phyloP scores from a whole-genome alignment of 176 grass and related monocot species.

The Elaeis guineensis region DNA sequence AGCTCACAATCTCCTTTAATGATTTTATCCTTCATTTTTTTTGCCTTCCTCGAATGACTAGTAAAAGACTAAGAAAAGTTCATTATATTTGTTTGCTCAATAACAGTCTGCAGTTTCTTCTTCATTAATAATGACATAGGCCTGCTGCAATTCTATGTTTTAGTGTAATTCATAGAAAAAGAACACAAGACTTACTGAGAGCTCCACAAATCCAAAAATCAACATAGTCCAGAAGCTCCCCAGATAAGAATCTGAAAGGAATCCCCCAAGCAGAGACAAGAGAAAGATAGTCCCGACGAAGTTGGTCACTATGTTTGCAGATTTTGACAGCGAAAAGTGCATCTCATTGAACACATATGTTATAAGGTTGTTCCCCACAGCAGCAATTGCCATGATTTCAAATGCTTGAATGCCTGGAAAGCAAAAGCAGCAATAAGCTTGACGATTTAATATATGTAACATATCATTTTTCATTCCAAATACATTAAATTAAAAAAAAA shows the following conservation, averaged over 20 bases:
- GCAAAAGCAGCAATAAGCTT: not conserved
- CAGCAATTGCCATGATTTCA: conserved; percentile 97
- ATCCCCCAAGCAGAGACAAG: conserved; percentile 72
- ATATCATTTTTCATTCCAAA: too few species aligned
- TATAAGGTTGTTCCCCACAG: conserved; percentile 96
- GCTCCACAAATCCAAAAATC: conserved; percentile 95
- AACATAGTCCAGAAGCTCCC: conserved; percentile 96
- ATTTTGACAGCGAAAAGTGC: conserved; percentile 79
- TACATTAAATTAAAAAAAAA: too few species aligned
- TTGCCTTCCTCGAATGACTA: too few species aligned
- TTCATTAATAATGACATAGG: too few species aligned
- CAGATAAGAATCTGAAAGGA: conserved; percentile 93
- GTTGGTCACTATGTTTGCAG: conserved; percentile 88
- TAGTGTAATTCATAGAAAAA: too few species aligned
- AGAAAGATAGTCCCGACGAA: conserved; percentile 95
- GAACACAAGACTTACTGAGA: conserved; percentile 39
- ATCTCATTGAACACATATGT: conserved; percentile 99
- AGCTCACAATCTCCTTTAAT: too few species aligned
- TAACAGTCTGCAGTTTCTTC: too few species aligned
- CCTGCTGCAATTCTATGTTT: too few species aligned
- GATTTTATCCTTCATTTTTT: too few species aligned
- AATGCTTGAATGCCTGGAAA: conserved; percentile 76
- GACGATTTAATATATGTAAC: too few species aligned
- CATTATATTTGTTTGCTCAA: too few species aligned
- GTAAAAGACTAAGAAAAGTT: too few species aligned